Evolutionary conservation across 1,139 yeast species (phyloP).

Genomic region (Nakaseomyces kungkrabaensis): DNA sequence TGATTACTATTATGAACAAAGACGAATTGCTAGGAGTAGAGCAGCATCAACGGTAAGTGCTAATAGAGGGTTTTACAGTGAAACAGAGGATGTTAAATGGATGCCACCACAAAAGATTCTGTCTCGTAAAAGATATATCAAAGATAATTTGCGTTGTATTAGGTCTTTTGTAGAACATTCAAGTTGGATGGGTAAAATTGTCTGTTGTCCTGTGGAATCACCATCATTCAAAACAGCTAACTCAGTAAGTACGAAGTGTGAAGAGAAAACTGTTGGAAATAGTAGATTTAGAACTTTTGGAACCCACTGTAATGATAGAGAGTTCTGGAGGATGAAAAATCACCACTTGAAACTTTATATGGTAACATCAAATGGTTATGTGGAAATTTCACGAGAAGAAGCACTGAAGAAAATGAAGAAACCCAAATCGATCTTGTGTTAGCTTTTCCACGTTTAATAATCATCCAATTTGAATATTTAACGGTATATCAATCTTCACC

Average conservation of each 20-base stretch:
- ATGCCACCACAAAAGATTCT: conserved; percentile 35
- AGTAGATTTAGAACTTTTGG: background rate
- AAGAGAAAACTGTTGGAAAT: conserved; percentile 6
- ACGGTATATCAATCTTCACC: no score
- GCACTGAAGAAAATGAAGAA: background rate
- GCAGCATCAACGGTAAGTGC: conserved; percentile 20
- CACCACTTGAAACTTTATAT: conserved; percentile 5
- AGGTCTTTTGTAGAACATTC: conserved; percentile 46
- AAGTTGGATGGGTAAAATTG: conserved; percentile 42
- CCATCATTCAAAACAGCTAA: conserved; percentile 24
- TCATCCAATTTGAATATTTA: no score
- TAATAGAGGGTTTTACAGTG: conserved; percentile 15
- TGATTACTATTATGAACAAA: conserved; percentile 27
- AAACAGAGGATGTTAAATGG: conserved; percentile 38
- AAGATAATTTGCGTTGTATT: conserved; percentile 50
- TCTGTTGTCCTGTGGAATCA: conserved; percentile 36
- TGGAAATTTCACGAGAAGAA: conserved; percentile 2
- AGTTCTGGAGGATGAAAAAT: conserved; percentile 8
- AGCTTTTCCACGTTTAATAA: no score
- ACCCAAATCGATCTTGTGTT: background rate
- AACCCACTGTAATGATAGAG: conserved; percentile 3
- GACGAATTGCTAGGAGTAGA: conserved; percentile 12
- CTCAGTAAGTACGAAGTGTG: conserved; percentile 3
- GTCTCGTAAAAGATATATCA: conserved; percentile 38
- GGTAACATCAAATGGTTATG: background rate